Conservation (phyloP, 2,329 filamentous ascomycete species). For the Diaporthe sp. region DNA sequence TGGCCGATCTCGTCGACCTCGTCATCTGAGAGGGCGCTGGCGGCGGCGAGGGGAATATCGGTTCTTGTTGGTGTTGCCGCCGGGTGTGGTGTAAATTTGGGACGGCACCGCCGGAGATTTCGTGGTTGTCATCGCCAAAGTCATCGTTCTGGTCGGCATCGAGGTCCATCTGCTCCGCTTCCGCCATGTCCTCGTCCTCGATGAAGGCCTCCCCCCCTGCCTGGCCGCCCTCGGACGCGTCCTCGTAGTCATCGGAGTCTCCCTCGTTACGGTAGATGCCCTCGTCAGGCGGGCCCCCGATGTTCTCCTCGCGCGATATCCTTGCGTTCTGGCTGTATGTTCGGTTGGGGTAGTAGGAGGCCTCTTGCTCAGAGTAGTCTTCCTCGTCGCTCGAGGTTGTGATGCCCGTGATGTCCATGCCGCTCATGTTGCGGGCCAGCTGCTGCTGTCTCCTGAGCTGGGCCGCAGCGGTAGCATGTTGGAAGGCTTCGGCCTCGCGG, state of each 20-base stretch:
- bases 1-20: constrained; percentile 39
- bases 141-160: neutral
- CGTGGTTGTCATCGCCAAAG: neutral
- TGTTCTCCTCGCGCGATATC: constrained; percentile 18
- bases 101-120: neutral
- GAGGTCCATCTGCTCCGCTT: constrained; percentile 26
- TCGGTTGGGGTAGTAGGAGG: constrained; percentile 38
- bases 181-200: constrained; percentile 37
- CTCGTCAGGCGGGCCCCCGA: constrained; percentile 30
- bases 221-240: constrained; percentile 2
- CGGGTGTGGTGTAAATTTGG: constrained; percentile 19
- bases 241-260: constrained; percentile 30
- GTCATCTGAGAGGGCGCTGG: constrained; percentile 37
- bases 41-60: constrained; percentile 24
- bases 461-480: constrained; percentile 32
- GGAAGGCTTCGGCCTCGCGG: constrained; percentile 55
- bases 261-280: constrained; percentile 41
- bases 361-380: constrained; percentile 34
- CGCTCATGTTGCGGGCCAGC: constrained; percentile 36
- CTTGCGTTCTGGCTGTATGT: constrained; percentile 13
- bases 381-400: constrained; percentile 48
- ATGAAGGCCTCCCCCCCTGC: neutral
- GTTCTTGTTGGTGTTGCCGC: neutral
- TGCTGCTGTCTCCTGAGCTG: constrained; percentile 21
- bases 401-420: constrained; percentile 36